Evolutionary conservation across 352 stramenopile genomes (phyloP), one percentile per base, ranked within the genome.

Genomic region (Phytophthora palmivora): DNA sequence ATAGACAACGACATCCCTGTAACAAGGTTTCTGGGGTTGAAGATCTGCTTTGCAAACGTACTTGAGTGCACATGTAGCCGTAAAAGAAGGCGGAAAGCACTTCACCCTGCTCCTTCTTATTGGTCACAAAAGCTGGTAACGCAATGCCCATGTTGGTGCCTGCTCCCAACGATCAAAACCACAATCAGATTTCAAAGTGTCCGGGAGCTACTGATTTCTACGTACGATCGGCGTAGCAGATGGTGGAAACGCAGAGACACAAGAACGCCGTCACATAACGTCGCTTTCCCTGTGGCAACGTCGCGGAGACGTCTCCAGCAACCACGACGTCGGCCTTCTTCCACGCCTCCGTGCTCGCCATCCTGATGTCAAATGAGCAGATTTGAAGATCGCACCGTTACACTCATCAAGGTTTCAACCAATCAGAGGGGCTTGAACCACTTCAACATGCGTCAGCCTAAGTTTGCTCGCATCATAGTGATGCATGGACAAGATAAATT

Each of bases 81-180:
- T 93, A 96, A 70, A 94, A 96, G 66, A 96, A 96, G 19, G 86
- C 80, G 12, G 86, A 89, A 32, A 96, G 73, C 38, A 96, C 74
- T 58, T 92, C 81, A 0, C 88, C 86, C 57, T 96, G 88, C 46
- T 91, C 78, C 16, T 76, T 77, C 56, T 93, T 93, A 68, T 82
- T 73, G 43, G 74, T 69, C 15, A 94, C 73, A 51, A 96, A 92
- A 11, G 83, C 73, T 19, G 86, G 81, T 43, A 95, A 75, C 33
- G 86, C 85, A 41, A 96, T 92, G 47, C 87, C 85, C 63, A 96
- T 96, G 62, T 96, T 96, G 55, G 87, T 94, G 62, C 83, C 83
- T 92, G 53, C 22, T 52, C 22, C 8, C 54, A 46, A 26, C n/a
- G 22, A 43, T 32, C 30, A 58, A 33, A 47, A 30, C n/a, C 43